phyloP scores from a whole-genome alignment of 1,284 basidiomycete species.

The Ustilago sp. region DNA sequence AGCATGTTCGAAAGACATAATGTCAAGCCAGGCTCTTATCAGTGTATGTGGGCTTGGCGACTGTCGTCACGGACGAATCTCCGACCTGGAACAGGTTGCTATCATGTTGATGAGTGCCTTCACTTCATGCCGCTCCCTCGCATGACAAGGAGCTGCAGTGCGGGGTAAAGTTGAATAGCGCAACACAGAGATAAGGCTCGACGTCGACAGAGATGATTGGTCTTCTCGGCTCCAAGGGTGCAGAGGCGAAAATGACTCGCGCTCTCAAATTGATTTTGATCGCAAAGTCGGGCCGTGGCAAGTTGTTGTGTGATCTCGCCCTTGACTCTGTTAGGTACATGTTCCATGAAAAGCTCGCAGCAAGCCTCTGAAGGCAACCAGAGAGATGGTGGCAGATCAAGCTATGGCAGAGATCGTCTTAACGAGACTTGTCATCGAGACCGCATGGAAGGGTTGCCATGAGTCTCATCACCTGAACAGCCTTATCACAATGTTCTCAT shows the following conservation, averaged over 20 bases:
- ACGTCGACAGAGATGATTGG: background rate
- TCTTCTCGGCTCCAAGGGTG: conserved; percentile 8
- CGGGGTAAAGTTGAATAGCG: conserved; percentile 11
- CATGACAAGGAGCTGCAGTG: conserved; percentile 8
- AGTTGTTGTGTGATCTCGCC: background rate
- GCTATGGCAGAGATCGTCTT: background rate
- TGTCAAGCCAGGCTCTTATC: background rate
- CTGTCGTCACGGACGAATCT: background rate
- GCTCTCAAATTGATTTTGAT: conserved; percentile 2
- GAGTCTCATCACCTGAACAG: background rate
- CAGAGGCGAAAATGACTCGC: conserved; percentile 13
- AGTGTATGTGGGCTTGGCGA: background rate
- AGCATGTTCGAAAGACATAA: background rate
- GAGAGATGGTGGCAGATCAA: background rate
- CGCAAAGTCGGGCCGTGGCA: conserved; percentile 1
- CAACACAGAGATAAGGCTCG: conserved; percentile 9
- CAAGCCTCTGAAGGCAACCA: background rate
- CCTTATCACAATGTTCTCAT: background rate
- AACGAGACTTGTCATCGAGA: background rate
- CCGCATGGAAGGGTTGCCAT: background rate
- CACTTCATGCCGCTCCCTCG: conserved; percentile 9
- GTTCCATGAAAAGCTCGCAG: background rate
- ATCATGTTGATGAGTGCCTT: conserved; percentile 1
- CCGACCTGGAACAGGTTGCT: background rate
- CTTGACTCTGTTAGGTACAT: background rate